Base-by-base conservation (phyloP, 805 yeast genomes). In the Nakazawaea holstii region DNA sequence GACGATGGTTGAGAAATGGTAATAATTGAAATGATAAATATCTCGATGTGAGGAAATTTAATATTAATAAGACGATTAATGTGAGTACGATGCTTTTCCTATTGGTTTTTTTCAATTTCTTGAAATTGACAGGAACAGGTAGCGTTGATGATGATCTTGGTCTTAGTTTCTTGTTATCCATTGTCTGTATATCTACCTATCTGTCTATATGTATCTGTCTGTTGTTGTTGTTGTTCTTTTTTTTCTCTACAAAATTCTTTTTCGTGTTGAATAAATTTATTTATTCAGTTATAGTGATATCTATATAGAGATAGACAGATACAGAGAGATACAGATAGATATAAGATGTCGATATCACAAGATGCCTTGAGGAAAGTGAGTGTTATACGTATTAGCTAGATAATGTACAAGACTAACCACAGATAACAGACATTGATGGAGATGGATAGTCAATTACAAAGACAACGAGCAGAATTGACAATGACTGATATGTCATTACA, bases 381-480 rank as follows among this genome's bases (percentile, higher is more conserved):
- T 45, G 11, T n/a, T n/a, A n/a, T n/a, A n/a, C n/a, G n/a, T n/a
- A n/a, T n/a, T n/a, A n/a, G n/a, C n/a, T n/a, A n/a, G n/a, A n/a
- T n/a, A n/a, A n/a, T n/a, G n/a, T n/a, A n/a, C n/a, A n/a, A n/a
- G 8, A 41, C 45, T 33, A 24, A 15, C 29, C 33, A 24, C 17
- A 36, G 29, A 13, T 3, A 26, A 8, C 28, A 79, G 71, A 70
- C 82, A 51, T 67, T 82, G 49, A 52, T 75, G 28, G 91, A 85
- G 61, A 77, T 86, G 83, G 84, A 82, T 60, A 70, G 73, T 53
- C 85, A 82, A 62, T 71, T 81, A 55, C 74, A 72, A 55, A 71
- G 73, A 53, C 73, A 85, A 33, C 76, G 77, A 51, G 77, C 79
- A 3, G 89, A 84, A 52, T 68, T 84, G 52, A 68, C 75, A 49